Evolutionary conservation across 441 rosid genomes (phyloP), one percentile per base, ranked within the genome.

Genomic region (Theobroma grandiflorum): DNA sequence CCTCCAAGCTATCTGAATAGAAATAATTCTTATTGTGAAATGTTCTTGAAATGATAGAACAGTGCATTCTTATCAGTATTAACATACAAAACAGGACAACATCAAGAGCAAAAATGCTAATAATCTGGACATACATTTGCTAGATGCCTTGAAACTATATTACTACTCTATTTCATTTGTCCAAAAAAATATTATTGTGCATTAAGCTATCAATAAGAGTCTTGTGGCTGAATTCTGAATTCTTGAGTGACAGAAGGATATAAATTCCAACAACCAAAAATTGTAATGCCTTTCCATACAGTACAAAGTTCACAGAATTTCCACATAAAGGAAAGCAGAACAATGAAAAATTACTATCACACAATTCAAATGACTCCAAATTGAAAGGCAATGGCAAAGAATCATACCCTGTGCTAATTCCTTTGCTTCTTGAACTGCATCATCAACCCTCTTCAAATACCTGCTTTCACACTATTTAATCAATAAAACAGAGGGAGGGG

Each of bases 381-480:
- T 20, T 47, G 58, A 16, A 70, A 22, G 52, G 35, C 22, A 71
- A 72, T 6, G 52, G 20, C 61, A 43, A 11, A n/a, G 53, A 3
- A 38, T 75, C 22, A 31, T 75, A 96, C 98, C 98, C 83, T 79
- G 91, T 53, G 93, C 79, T 63, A 94, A 79, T 76, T 85, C 93
- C 84, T 86, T 91, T 6, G 95, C 99, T 83, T 95, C 90, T 6
- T 67, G 84, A 65, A 96, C 90, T 6, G 99, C 99, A 58, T 91
- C 92, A 80, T 89, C 90, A 9, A 95, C 85, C 84, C 94, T 91
- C 76, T 88, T 87, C 84, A 96, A 84, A 80, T 96, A 95, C 98
- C 96, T 95, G 68, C 58, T 71, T 74, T n/a, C 40, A 11, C 52
- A 53, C 15, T 33, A 73, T 33, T 20, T 16, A 75, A 38, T 38